A percentile compares a stretch with the other conserved stretches of the same genome.
Evolutionary conservation across 2,329 filamentous ascomycete species (phyloP).

Genomic region (Parafenestella ontariensis): DNA sequence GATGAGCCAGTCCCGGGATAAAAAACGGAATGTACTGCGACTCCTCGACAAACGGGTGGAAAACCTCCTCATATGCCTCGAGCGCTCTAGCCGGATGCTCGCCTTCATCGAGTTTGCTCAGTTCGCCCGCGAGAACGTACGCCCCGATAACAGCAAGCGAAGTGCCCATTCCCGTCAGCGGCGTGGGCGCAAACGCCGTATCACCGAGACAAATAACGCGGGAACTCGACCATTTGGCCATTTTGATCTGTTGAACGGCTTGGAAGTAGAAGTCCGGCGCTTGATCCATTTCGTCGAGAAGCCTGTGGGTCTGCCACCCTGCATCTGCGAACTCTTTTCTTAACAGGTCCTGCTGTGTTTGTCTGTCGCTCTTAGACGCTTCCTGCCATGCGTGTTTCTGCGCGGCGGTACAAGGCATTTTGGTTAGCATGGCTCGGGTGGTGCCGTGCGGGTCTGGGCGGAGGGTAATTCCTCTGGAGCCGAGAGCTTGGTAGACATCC

Average conservation of each 20-base stretch:
- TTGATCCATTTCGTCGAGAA: slow-evolving; percentile 52
- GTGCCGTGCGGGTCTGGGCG: slow-evolving; percentile 36
- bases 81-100: slow-evolving; percentile 24
- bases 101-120: slow-evolving; percentile 13
- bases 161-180: slow-evolving; percentile 53
- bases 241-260: slow-evolving; percentile 54
- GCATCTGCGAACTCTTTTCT: slow-evolving; percentile 40
- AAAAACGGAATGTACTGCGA: slow-evolving; percentile 34
- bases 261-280: slow-evolving; percentile 58
- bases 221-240: slow-evolving; percentile 54
- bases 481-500: slow-evolving; percentile 46
- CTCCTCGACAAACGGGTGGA: slow-evolving; percentile 35
- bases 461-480: slow-evolving; percentile 36
- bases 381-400: slow-evolving; percentile 24
- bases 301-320: slow-evolving; percentile 54
- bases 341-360: slow-evolving; percentile 51
- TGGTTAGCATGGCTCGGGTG: slow-evolving; percentile 46
- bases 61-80: slow-evolving; percentile 29
- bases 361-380: slow-evolving; percentile 40
- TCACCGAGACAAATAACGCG: slow-evolving; percentile 63
- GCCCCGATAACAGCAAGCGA: slow-evolving; percentile 48
- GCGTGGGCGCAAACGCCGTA: slow-evolving; percentile 59
- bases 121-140: slow-evolving; percentile 49
- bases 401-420: slow-evolving; percentile 31
- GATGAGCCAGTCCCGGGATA: slow-evolving; percentile 30